Conservation (phyloP, 208 protist genomes). For the Trypanosoma cruzi region DNA sequence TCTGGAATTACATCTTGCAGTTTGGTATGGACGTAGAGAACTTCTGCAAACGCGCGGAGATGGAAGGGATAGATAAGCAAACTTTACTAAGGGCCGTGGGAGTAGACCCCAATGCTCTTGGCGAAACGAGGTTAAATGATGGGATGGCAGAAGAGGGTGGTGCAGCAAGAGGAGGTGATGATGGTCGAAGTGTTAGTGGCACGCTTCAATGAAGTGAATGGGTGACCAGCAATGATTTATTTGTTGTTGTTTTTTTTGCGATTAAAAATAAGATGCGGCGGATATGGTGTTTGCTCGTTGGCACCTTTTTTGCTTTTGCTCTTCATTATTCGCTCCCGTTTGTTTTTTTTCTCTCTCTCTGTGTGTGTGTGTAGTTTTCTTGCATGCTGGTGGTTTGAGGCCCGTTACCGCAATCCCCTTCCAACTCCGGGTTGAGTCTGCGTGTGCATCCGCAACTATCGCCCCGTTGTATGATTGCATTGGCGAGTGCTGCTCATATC, state of each 20-base stretch:
- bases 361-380: no score
- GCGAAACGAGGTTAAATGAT: neutral
- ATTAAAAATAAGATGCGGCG: no score
- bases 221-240: neutral
- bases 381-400: no score
- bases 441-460: no score
- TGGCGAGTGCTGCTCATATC: no score
- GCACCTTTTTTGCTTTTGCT: neutral
- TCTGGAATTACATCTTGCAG: slow-evolving; percentile 64
- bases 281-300: no score
- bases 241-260: no score
- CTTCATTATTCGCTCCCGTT: no score
- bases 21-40: slow-evolving; percentile 52
- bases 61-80: slow-evolving; percentile 16
- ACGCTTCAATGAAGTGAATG: neutral
- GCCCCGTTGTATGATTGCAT: no score
- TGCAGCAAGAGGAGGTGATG: neutral
- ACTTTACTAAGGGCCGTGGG: slow-evolving; percentile 16
- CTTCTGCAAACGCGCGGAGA: slow-evolving; percentile 38
- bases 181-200: neutral
- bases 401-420: no score
- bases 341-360: slow-evolving; percentile 9
- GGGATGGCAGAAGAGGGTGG: neutral
- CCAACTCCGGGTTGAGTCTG: no score
- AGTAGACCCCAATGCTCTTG: neutral